These are phyloP conservation scores for Nemania sp. DNA, from an alignment of 2,329 filamentous ascomycete genomes.

Conservation along the genomic window DNA sequence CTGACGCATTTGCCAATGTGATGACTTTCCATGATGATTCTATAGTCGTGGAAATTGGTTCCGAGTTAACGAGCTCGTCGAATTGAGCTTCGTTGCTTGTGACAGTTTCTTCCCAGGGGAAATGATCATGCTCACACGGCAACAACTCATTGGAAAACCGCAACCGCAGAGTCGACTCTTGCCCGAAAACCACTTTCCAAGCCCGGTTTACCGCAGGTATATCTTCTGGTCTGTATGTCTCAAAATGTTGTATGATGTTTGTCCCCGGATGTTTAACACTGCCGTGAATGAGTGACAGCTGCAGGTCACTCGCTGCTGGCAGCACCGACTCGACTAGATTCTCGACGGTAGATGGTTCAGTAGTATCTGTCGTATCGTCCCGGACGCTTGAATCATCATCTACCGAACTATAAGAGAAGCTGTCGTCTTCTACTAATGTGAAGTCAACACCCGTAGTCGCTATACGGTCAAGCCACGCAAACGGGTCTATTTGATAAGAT, in stretches of 20 bases:
- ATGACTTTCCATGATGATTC: slow-evolving; percentile 1
- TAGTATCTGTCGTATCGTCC: background rate
- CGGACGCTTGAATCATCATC: background rate
- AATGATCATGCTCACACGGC: background rate
- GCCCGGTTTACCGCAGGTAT: background rate
- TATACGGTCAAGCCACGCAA: background rate
- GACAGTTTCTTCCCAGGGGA: background rate
- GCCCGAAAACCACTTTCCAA: slow-evolving; percentile 1
- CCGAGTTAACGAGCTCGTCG: background rate
- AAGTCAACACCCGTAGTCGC: background rate
- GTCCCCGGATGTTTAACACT: background rate
- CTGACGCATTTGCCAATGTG: background rate
- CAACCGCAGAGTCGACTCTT: background rate
- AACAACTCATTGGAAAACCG: background rate
- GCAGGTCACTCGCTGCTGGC: background rate
- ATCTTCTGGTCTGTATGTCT: slow-evolving; percentile 5
- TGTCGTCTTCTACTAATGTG: background rate
- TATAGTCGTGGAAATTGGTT: background rate
- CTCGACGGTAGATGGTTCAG: background rate
- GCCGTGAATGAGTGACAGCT: slow-evolving; percentile 6
- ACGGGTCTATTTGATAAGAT: background rate
- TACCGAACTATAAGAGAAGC: background rate
- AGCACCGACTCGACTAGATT: background rate
- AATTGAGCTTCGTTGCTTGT: background rate
- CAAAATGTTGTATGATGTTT: slow-evolving; percentile 6